A percentile compares a stretch with the other conserved stretches of the same genome.
These are phyloP conservation scores for Alliaria petiolata DNA, from an alignment of 345 rosid species.

Conservation along the genomic window DNA sequence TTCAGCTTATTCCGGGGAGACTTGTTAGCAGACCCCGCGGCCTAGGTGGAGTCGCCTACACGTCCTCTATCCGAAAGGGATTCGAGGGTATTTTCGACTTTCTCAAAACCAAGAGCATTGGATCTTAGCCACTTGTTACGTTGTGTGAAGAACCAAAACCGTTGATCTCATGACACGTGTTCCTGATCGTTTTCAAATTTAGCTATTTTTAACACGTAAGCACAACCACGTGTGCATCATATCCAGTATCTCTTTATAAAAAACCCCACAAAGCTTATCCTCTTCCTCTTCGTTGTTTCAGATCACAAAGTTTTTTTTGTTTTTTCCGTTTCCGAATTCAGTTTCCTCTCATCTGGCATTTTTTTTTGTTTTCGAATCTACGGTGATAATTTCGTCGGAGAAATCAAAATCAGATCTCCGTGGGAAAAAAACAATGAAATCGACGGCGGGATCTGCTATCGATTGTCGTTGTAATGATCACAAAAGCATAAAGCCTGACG, in stretches of 20 bases:
- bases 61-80: background rate
- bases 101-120: background rate
- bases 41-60: conserved; percentile 19
- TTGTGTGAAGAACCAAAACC: background rate
- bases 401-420: too few relatives aligned
- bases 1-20: conserved; percentile 5
- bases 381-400: background rate
- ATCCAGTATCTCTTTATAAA: conserved; percentile 9
- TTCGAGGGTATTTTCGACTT: conserved; percentile 15
- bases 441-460: conserved; percentile 13
- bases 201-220: conserved; percentile 18
- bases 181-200: background rate
- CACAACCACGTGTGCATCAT: conserved; percentile 26
- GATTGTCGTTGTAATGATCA: conserved; percentile 4
- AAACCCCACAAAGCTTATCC: background rate
- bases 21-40: conserved; percentile 6
- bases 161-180: conserved; percentile 14
- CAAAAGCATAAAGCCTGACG: conserved; percentile 26
- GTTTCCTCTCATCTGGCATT: conserved; percentile 6
- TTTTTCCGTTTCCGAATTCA: background rate
- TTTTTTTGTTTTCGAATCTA: background rate
- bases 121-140: conserved; percentile 18
- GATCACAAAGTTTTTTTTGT: background rate
- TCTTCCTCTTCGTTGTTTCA: background rate
- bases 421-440: conserved; percentile 1